phyloP scores from a whole-genome alignment of 768 basidiomycete species.

The Phylloporus arenicola region DNA sequence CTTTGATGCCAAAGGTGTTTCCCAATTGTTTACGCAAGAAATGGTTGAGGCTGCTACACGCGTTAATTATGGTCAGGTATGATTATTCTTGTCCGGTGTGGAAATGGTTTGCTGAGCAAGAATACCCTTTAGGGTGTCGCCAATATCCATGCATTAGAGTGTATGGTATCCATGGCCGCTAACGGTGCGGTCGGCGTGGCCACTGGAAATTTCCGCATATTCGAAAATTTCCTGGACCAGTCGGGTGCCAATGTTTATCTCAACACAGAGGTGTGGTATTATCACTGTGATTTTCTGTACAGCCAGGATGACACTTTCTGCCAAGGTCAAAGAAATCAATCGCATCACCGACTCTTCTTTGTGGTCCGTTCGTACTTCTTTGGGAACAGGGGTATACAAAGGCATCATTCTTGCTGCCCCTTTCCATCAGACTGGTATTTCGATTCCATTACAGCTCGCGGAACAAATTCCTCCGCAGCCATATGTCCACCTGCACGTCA shows the following conservation, averaged over 20 bases:
- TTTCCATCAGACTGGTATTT: constrained; percentile 62
- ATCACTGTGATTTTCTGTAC: neutral
- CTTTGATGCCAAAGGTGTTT: constrained; percentile 49
- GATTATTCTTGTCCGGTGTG: constrained; percentile 1
- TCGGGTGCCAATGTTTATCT: constrained; percentile 68
- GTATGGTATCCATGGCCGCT: constrained; percentile 66
- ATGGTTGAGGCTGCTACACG: constrained; percentile 75
- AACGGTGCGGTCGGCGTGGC: constrained; percentile 56
- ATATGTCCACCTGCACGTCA: constrained; percentile 85
- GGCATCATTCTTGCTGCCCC: constrained; percentile 86
- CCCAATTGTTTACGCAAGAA: constrained; percentile 58
- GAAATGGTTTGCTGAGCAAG: neutral
- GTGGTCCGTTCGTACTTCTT: constrained; percentile 50
- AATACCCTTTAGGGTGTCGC: constrained; percentile 48
- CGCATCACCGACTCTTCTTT: constrained; percentile 38
- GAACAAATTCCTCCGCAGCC: constrained; percentile 59
- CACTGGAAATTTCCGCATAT: constrained; percentile 83
- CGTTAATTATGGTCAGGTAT: constrained; percentile 78
- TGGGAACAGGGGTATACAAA: constrained; percentile 51
- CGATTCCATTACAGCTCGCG: constrained; percentile 43
- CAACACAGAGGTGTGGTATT: constrained; percentile 52
- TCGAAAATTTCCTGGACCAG: constrained; percentile 69
- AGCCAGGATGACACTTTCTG: neutral
- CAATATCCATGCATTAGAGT: constrained; percentile 73
- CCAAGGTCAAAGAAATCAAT: constrained; percentile 50